phyloP scores from a whole-genome alignment of 352 stramenopile species.

The Plasmopara muralis region DNA sequence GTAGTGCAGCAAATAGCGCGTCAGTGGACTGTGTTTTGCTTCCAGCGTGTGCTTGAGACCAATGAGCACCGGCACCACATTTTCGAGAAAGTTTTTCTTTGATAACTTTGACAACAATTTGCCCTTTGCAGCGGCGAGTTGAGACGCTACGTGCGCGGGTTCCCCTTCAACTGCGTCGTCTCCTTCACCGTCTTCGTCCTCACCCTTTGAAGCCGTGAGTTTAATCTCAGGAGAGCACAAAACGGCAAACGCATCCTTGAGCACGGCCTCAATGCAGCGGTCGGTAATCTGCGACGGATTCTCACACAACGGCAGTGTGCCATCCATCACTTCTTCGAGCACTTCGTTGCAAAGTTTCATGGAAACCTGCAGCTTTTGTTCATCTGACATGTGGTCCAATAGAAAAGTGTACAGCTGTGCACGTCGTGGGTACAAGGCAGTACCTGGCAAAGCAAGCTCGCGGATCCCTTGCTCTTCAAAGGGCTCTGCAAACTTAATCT shows the following conservation, averaged over 20 bases:
- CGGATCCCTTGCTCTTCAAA: conserved; percentile 59
- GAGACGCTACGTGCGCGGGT: conserved; percentile 42
- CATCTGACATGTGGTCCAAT: conserved; percentile 91
- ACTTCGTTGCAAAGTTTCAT: conserved; percentile 93
- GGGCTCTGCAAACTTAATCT: conserved; percentile 55
- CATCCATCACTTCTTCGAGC: conserved; percentile 86
- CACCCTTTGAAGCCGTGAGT: conserved; percentile 46
- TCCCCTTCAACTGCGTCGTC: conserved; percentile 46
- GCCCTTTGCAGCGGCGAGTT: conserved; percentile 86
- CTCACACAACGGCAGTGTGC: conserved; percentile 57
- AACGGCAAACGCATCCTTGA: conserved; percentile 85
- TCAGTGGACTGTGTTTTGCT: conserved; percentile 88
- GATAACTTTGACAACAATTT: conserved; percentile 94
- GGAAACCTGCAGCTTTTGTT: conserved; percentile 94
- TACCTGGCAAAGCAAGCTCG: conserved; percentile 55
- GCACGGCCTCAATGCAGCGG: conserved; percentile 81
- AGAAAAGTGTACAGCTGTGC: conserved; percentile 92
- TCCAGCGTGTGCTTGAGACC: conserved; percentile 94
- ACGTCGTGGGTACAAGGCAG: conserved; percentile 55
- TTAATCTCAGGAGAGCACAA: conserved; percentile 86
- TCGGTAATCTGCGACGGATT: conserved; percentile 77
- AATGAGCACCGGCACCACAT: conserved; percentile 94
- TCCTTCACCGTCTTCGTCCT: conserved; percentile 50
- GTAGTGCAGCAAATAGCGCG: conserved; percentile 92
- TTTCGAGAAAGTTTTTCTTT: conserved; percentile 96